These are phyloP conservation scores for Jackrogersella minutella DNA, from an alignment of 495 filamentous ascomycete species.

Conservation along the genomic window DNA sequence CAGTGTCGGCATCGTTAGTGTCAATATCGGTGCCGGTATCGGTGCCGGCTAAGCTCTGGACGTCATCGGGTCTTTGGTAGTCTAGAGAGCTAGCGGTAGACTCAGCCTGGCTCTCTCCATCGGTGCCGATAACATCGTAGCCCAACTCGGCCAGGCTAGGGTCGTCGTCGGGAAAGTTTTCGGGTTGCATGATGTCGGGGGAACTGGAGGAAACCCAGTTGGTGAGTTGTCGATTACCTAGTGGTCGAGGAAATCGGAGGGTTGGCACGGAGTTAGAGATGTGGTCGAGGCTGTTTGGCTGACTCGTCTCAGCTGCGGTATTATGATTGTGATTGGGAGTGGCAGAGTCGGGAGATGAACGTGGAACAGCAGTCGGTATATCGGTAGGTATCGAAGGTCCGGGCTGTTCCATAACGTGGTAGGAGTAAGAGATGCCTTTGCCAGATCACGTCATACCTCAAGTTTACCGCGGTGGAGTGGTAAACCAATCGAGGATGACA, in stretches of 20 bases:
- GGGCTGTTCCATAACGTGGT: constrained; percentile 57
- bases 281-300: constrained; percentile 14
- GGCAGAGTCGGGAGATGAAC: constrained; percentile 15
- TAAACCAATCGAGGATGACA: constrained; percentile 41
- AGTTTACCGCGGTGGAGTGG: constrained; percentile 38
- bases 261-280: constrained; percentile 48
- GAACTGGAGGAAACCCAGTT: constrained; percentile 61
- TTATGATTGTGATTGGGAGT: constrained; percentile 15
- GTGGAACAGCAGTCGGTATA: constrained; percentile 39
- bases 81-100: constrained; percentile 58
- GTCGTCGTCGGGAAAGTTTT: constrained; percentile 51
- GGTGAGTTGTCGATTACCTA: constrained; percentile 57
- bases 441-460: constrained; percentile 48
- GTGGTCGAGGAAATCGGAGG: constrained; percentile 60
- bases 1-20: constrained; percentile 45
- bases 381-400: constrained; percentile 35
- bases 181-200: constrained; percentile 57
- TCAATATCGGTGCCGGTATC: constrained; percentile 53
- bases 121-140: constrained; percentile 63
- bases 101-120: constrained; percentile 59
- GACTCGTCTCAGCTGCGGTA: constrained; percentile 25
- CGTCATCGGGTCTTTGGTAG: constrained; percentile 56
- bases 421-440: constrained; percentile 46
- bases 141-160: constrained; percentile 62
- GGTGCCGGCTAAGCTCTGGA: constrained; percentile 63